Conservation (phyloP, 2,329 filamentous ascomycete species). For the Fusarium citri region DNA sequence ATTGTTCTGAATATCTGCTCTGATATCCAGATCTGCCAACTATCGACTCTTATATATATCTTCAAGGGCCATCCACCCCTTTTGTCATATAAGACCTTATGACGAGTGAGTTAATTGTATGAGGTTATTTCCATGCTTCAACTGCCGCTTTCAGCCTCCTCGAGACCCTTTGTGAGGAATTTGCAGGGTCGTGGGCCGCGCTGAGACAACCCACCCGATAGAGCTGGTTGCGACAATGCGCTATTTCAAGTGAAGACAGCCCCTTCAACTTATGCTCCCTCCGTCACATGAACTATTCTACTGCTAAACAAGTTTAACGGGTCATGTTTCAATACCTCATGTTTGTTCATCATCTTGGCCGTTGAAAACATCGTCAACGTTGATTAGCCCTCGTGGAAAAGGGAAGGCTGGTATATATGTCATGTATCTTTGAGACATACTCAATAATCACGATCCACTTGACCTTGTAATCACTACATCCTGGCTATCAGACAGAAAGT, state of each 20-base stretch:
- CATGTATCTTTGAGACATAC: conserved; percentile 27
- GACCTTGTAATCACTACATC: background rate
- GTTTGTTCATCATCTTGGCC: conserved; percentile 4
- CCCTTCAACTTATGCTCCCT: conserved; percentile 34
- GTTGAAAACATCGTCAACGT: conserved; percentile 21
- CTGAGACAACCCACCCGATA: conserved; percentile 33
- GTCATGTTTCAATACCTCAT: conserved; percentile 17
- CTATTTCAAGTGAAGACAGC: conserved; percentile 32
- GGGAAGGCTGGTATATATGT: conserved; percentile 15
- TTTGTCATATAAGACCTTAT: conserved; percentile 27
- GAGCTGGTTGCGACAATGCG: conserved; percentile 25
- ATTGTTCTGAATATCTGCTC: conserved; percentile 18
- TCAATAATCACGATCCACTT: conserved; percentile 14
- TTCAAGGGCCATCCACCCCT: conserved; percentile 22
- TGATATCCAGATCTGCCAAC: background rate
- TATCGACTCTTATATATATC: conserved; percentile 32
- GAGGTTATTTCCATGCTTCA: conserved; percentile 6
- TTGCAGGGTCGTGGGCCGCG: conserved; percentile 25
- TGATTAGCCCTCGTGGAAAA: conserved; percentile 8
- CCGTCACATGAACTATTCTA: conserved; percentile 11
- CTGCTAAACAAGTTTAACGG: background rate
- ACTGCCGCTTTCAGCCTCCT: conserved; percentile 24
- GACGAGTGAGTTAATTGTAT: conserved; percentile 17
- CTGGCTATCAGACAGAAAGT: background rate
- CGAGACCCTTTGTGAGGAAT: conserved; percentile 21